phyloP scores from a whole-genome alignment of 106 monocot species.

The Acorus calamus region DNA sequence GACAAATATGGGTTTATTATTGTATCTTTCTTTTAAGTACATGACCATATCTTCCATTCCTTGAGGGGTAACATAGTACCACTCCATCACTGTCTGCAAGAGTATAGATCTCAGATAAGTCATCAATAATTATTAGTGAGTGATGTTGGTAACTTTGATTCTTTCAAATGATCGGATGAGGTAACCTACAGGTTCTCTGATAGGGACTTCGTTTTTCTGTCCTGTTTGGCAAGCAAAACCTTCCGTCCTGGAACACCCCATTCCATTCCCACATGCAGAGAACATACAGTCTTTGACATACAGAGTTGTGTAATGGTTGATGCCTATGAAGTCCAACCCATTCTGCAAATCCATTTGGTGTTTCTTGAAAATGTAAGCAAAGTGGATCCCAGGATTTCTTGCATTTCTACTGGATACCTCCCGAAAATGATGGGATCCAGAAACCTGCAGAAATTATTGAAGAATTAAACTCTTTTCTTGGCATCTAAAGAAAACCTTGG shows the following conservation, averaged over 20 bases:
- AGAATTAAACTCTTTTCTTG: not conserved
- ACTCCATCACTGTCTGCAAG: constrained; percentile 28
- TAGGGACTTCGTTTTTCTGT: constrained; percentile 22
- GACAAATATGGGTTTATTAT: constrained; percentile 40
- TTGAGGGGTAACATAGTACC: constrained; percentile 26
- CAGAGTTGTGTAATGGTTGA: constrained; percentile 43
- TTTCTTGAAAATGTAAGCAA: constrained; percentile 25
- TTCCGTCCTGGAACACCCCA: not conserved
- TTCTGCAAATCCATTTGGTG: not conserved
- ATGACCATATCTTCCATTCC: constrained; percentile 38
- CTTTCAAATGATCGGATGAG: not conserved
- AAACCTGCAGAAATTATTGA: constrained; percentile 15
- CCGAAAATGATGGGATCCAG: constrained; percentile 42
- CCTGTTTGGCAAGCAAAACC: constrained; percentile 16
- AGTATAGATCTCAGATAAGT: not conserved
- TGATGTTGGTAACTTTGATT: not conserved
- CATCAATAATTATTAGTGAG: too few species aligned
- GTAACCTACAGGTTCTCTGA: constrained; percentile 13
- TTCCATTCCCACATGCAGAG: constrained; percentile 11
- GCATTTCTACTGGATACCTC: constrained; percentile 40
- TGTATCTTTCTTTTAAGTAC: constrained; percentile 42
- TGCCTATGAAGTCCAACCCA: constrained; percentile 32
- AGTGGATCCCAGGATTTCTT: constrained; percentile 17
- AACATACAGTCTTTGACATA: constrained; percentile 42
- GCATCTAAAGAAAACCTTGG: not conserved